Base-by-base conservation (phyloP, 768 basidiomycete species). In the Leccinum variicolor region DNA sequence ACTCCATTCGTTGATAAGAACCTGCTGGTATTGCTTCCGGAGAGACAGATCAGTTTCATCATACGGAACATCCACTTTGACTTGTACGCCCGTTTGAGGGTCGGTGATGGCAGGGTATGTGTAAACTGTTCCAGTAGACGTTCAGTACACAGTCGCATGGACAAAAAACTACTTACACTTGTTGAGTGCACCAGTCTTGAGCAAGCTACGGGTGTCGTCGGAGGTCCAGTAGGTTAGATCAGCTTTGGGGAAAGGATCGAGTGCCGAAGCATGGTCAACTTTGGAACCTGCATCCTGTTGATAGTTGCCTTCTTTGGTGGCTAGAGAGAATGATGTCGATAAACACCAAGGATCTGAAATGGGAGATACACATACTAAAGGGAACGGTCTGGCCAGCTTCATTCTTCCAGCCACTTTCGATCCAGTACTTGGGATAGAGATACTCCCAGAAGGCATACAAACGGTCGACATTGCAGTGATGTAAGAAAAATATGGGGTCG, bases 401-500 rank as follows among this genome's bases (percentile, higher is more conserved):
- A 19, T 51, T 15, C 45, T 57, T 59, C 64, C 64, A 65, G 19
- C 64, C 64, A 0, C 21, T 23, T 21, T 6, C 61, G 0, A 65
- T 57, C 64, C 64, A 65, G 50, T 65, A 63, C 0, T 60, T 2
- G 4, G 64, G 56, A 28, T 65, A 65, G 28, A 66, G 17, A 25
- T 66, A 65, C 50, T 65, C 64, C 64, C 64, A 65, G 29, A 65
- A 60, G 4, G 64, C 64, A 8, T 60, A 63, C n/a, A 65, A n/a
- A n/a, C 64, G 64, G 17, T 65, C 64, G 19, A 65, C 52, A 19
- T 63, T 65, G 25, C 52, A 49, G 17, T 65, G 64, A 25, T 65
- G 64, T 23, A 65, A 21, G 48, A 33, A 63, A 56, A 65, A 65
- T 17, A 65, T 60, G 1, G 64, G 64, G 46, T 65, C 64, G n/a